Evolutionary conservation across 2,329 filamentous ascomycete genomes (phyloP).

Genomic region (Botrytis sinoallii): DNA sequence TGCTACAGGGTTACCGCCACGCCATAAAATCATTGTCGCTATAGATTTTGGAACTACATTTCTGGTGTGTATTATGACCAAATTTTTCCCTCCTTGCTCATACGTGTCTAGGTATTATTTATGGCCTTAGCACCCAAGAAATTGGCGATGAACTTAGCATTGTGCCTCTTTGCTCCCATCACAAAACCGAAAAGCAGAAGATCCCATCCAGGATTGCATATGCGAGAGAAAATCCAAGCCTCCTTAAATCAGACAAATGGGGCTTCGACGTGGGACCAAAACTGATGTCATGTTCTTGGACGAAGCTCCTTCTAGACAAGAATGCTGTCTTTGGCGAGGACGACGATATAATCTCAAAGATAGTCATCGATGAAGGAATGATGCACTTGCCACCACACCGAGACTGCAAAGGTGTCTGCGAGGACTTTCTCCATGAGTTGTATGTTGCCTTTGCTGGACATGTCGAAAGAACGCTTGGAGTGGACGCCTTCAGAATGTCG

Average conservation of each 20-base stretch:
- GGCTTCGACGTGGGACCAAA: constrained; percentile 27
- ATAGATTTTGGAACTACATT: constrained; percentile 34
- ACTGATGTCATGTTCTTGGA: constrained; percentile 30
- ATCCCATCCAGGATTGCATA: constrained; percentile 28
- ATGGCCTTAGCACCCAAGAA: constrained; percentile 20
- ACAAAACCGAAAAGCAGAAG: constrained; percentile 1
- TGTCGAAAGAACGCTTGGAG: not conserved
- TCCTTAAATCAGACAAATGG: constrained; percentile 19
- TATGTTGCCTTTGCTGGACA: constrained; percentile 20
- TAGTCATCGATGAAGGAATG: constrained; percentile 21
- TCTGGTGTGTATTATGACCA: constrained; percentile 22
- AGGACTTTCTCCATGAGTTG: constrained; percentile 28
- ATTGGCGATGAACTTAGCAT: constrained; percentile 21
- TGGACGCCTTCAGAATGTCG: constrained; percentile 13
- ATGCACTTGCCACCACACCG: constrained; percentile 23
- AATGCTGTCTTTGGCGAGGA: constrained; percentile 20
- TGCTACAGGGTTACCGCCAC: not conserved
- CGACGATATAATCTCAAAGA: constrained; percentile 21
- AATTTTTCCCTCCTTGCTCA: not conserved
- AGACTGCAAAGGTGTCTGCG: constrained; percentile 23
- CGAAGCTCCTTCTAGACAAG: constrained; percentile 32
- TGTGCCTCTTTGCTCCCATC: constrained; percentile 7
- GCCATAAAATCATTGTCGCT: constrained; percentile 29
- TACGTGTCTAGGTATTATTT: constrained; percentile 19
- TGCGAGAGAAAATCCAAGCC: constrained; percentile 16